phyloP scores from a whole-genome alignment of 768 basidiomycete genomes.

The Porphyrellus cyaneotinctus region DNA sequence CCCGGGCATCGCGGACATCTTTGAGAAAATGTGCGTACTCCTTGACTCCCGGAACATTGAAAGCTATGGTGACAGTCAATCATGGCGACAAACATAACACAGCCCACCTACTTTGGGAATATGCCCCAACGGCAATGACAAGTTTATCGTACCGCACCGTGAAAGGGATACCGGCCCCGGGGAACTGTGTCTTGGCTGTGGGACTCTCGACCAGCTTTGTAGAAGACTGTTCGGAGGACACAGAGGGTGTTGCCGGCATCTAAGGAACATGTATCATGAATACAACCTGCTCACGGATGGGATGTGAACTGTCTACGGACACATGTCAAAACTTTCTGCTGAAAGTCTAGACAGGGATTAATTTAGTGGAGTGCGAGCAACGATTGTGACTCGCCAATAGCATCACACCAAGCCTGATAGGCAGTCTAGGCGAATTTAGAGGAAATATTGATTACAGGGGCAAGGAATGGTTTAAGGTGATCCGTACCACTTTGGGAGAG shows the following conservation, averaged over 20 bases:
- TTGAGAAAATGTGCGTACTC: slow-evolving; percentile 81
- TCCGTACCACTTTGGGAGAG: slow-evolving; percentile 51
- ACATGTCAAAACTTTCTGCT: slow-evolving; percentile 54
- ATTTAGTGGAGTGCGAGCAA: not conserved
- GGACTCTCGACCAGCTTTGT: slow-evolving; percentile 11
- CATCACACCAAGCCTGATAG: slow-evolving; percentile 76
- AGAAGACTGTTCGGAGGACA: slow-evolving; percentile 28
- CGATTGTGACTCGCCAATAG: slow-evolving; percentile 45
- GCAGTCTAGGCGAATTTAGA: slow-evolving; percentile 38
- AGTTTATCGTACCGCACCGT: slow-evolving; percentile 72
- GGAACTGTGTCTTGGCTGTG: slow-evolving; percentile 17
- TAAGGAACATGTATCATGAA: slow-evolving; percentile 19
- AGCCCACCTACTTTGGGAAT: slow-evolving; percentile 63
- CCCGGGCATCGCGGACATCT: slow-evolving; percentile 70
- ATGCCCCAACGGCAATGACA: slow-evolving; percentile 81
- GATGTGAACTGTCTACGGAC: slow-evolving; percentile 37
- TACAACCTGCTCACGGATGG: not conserved
- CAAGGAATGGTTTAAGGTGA: not conserved
- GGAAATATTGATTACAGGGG: not conserved
- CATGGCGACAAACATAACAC: slow-evolving; percentile 2
- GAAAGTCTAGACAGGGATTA: slow-evolving; percentile 45
- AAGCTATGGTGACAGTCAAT: slow-evolving; percentile 41
- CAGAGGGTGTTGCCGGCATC: slow-evolving; percentile 60
- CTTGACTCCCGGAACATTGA: slow-evolving; percentile 72
- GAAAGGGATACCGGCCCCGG: slow-evolving; percentile 40